Base-by-base conservation (phyloP, 2,329 filamentous ascomycete genomes). In the Colletotrichum sp. region DNA sequence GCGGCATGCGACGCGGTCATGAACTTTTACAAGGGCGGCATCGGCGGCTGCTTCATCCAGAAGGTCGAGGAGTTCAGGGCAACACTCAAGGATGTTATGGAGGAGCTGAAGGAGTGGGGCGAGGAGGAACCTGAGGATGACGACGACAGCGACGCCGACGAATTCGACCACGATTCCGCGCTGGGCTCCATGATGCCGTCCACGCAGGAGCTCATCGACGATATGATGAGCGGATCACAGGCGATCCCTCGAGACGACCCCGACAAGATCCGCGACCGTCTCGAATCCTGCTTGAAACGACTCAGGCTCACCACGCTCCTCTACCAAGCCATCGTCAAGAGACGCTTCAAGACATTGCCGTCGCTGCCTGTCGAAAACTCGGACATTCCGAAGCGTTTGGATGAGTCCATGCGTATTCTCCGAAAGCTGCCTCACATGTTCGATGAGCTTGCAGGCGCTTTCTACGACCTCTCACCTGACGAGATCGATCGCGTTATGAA, bases 51-150 rank as follows among this genome's bases (percentile, higher is more conserved):
- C 73, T 89, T 96, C 63, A 89, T 94, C 1, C 88, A 90, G 79
- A 96, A 94, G 81, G 93, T 93, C 3, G 92, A 95, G 79, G 90
- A 96, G 82, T 95, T 93, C 85, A 88, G 92, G 55, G 95, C 95
- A 72, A 91, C 94, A 4, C 87, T 98, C 28, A 91, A 95, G 79
- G 96, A 98, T 86, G 94, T 95, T 0, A 91, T 98, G 79, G 92
- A 95, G 77, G 96, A 98, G 85, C 84, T 98, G 78, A 95, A 95
- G 82, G 95, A 96, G 80, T 98, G 96, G 95, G 92, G 93, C 24
- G 94, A 95, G 2, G 94, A 95, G 80, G 90, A 91, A 12, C 89
- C 90, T 0, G 92, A 92, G 1, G 92, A 92, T 3, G 87, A 90
- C 1, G 88, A 90, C 28, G 87, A 85, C 39, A 87, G 92, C 2